phyloP scores from a whole-genome alignment of 106 monocot species.

The Amphibolis antarctica region DNA sequence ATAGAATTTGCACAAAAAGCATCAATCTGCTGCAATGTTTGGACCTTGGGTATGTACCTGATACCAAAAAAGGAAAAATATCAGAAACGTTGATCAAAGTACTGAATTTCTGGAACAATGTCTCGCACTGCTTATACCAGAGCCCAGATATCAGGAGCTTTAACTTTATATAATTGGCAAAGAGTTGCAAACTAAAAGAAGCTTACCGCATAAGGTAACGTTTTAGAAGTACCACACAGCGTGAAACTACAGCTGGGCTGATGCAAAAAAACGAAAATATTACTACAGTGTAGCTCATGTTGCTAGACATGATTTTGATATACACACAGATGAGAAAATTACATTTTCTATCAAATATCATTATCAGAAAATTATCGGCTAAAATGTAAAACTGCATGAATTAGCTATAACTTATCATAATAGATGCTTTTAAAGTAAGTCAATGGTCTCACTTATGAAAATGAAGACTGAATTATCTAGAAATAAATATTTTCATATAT shows the following conservation, averaged over 20 bases:
- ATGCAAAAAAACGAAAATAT: neutral
- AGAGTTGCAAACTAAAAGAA: neutral
- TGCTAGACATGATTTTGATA: too few species aligned
- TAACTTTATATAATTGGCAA: neutral
- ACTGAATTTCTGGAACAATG: too few species aligned
- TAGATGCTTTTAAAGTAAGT: too few species aligned
- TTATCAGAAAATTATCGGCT: too few species aligned
- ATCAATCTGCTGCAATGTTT: constrained; percentile 80
- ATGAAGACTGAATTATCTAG: too few species aligned
- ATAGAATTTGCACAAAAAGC: constrained; percentile 66
- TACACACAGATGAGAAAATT: neutral
- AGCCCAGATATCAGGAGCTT: neutral
- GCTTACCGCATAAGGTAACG: constrained; percentile 79
- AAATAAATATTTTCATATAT: too few species aligned
- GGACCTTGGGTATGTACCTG: constrained; percentile 79
- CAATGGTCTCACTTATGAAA: too few species aligned
- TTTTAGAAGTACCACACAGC: constrained; percentile 76
- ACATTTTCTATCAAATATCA: too few species aligned
- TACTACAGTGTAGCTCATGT: neutral
- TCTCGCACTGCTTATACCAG: too few species aligned
- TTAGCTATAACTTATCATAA: too few species aligned
- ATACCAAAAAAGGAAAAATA: neutral
- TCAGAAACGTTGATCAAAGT: neutral
- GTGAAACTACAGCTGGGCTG: constrained; percentile 92
- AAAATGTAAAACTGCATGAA: too few species aligned